Base-by-base conservation (phyloP, 2,329 filamentous ascomycete genomes). In the Cordyceps pruinosa region DNA sequence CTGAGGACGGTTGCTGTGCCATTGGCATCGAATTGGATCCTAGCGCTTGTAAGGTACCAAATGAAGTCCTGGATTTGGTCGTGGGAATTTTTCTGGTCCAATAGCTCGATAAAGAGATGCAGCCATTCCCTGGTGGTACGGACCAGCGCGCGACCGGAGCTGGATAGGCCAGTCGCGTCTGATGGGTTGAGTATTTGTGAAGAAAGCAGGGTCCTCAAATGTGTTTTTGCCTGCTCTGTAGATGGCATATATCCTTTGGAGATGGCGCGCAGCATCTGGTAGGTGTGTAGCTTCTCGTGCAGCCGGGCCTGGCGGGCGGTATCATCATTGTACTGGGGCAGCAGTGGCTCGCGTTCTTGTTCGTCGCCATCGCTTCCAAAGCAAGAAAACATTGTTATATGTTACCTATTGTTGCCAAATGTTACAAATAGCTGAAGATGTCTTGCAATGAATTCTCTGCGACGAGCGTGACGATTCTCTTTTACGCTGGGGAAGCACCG, bases 61-160 rank as follows among this genome's bases (percentile, higher is more conserved):
- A 96, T 77, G 61, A 97, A 89, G 65, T 97, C 90, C 70, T 97
- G 93, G 19, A 97, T 83, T 69, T 96, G 88, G 70, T 97, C 90
- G 17, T 83, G 72, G 60, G 78, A 76, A 70, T 97, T 97, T 75
- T 97, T 97, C 71, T 91, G 79, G 56, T 84, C 78, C 46, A 97
- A 69, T 6, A 96, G 73, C n/a, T 90, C 84, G 64, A 95, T 93
- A 69, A 96, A 85, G 58, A 92, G 81, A 58, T 84, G 81, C 8
- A 97, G 75, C 82, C 85, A 93, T 63, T 87, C 78, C 68, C 87
- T 89, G 49, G 79, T 77, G 66, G 87, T 87, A 59, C 86, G 86
- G 53, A 89, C 77, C 25, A 97, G 77, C 48, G 86, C 80, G 9
- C 86, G 83, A 25, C 92, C 91, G 9, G 89, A 88, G 35, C 86